Conservation (phyloP, 169 alveolate genomes). For the Eimeria maxima region DNA sequence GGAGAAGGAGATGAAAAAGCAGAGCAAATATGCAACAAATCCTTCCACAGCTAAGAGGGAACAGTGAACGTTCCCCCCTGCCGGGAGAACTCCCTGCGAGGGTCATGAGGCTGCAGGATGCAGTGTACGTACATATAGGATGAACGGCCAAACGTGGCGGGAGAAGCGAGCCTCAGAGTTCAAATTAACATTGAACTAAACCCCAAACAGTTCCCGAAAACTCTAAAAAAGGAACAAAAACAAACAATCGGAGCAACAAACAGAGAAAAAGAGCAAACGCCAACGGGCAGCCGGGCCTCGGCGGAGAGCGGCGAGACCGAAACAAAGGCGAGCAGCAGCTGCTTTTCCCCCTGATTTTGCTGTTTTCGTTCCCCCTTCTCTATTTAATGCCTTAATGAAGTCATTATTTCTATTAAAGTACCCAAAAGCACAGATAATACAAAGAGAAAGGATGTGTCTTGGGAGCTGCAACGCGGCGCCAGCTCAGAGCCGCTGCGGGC, state of each 20-base stretch:
- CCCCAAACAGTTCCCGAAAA: background rate
- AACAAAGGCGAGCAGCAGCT: too few relatives aligned
- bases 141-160: background rate
- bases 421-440: too few relatives aligned
- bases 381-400: too few relatives aligned
- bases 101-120: background rate
- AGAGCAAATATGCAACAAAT: background rate
- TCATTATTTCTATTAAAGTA: too few relatives aligned
- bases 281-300: background rate
- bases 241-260: background rate
- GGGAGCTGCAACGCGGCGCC: too few relatives aligned
- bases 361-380: too few relatives aligned
- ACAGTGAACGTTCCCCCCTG: background rate
- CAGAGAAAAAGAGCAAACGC: background rate
- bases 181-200: slow-evolving; percentile 3
- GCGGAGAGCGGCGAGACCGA: background rate
- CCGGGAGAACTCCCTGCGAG: background rate
- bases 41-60: background rate
- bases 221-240: background rate
- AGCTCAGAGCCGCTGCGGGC: too few relatives aligned
- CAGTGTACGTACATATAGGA: background rate
- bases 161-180: background rate
- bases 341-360: too few relatives aligned
- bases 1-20: background rate
- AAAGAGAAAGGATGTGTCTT: too few relatives aligned